Percentiles rank a stretch among this genome's conserved stretches.
phyloP scores from a whole-genome alignment of 306 rosid genomes.

The Cucumis cinereus region DNA sequence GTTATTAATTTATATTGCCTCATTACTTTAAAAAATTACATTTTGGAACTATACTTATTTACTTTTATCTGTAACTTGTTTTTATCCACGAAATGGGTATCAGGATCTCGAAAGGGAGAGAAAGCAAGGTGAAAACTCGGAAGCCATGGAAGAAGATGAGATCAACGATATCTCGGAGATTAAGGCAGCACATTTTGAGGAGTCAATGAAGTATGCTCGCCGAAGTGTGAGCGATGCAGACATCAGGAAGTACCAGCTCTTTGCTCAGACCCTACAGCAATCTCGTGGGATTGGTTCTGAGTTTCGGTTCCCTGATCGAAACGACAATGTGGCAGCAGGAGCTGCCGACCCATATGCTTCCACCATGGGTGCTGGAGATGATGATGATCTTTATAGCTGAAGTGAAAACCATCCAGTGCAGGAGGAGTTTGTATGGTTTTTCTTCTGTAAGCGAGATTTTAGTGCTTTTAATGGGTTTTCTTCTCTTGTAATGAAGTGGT shows the following conservation, averaged over 20 bases:
- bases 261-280: conserved; percentile 60
- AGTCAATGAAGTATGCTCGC: conserved; percentile 61
- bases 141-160: conserved; percentile 56
- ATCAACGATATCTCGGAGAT: conserved; percentile 32
- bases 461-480: not conserved
- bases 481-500: not conserved
- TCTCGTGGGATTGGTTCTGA: conserved; percentile 56
- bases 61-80: not conserved
- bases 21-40: not conserved
- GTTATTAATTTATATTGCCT: not conserved
- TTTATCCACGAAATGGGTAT: not conserved
- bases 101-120: conserved; percentile 50
- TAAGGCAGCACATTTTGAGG: conserved; percentile 52
- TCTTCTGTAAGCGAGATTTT: not conserved
- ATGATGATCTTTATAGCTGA: conserved; percentile 43
- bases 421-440: not conserved
- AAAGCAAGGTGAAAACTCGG: conserved; percentile 32
- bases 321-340: conserved; percentile 14
- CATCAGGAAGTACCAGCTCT: conserved; percentile 52
- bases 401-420: not conserved
- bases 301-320: conserved; percentile 36
- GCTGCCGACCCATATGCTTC: conserved; percentile 44
- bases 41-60: not conserved
- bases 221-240: conserved; percentile 61
- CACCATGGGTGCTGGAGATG: conserved; percentile 34